Base-by-base conservation (phyloP, 2,329 filamentous ascomycete species). In the Coleophoma cylindrospora region DNA sequence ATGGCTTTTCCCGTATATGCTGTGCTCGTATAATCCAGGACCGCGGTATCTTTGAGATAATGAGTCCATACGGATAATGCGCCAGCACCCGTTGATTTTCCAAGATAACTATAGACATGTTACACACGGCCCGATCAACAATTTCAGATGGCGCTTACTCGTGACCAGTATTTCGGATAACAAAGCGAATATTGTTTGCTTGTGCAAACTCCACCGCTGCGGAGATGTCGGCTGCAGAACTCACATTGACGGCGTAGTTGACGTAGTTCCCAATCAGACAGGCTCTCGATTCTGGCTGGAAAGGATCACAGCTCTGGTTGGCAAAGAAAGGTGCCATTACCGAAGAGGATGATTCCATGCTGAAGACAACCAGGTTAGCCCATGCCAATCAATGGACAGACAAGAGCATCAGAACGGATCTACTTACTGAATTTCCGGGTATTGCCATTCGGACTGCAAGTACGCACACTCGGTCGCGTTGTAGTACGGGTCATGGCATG, bases 81-180 rank as follows among this genome's bases (percentile, higher is more conserved):
- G 1, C 82, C 82, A 19, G 74, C 75, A n/a, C 83, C 84, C 0
- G 81, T 81, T 0, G 77, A 82, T 40, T 79, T 77, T 38, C 83
- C 84, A 33, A 76, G 68, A 54, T 73, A 75, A 56, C 60, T 62
- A 17, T 13, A n/a, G 32, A 14, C 6, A 12, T 22, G 43, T 44
- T 22, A 40, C 48, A 13, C 47, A 4, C 13, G 38, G 40, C 32
- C 15, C 33, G n/a, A 46, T 44, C 43, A n/a, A 33, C 4, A n/a
- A 43, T 32, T 17, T n/a, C 5, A 21, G 12, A 10, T 14, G 40
- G 9, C 14, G 54, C 54, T 50, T 64, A 70, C 52, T 81, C 77
- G 58, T 83, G 79, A 2, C 78, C 79, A 0, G 78, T 81, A 55
- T 81, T 81, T 52, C 75, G 72, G 52, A 83, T 71, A 32, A 71